Evolutionary conservation across 1,284 basidiomycete species (phyloP), one percentile per base, ranked within the genome.

Genomic region (Cutaneotrichosporon arboriforme): DNA sequence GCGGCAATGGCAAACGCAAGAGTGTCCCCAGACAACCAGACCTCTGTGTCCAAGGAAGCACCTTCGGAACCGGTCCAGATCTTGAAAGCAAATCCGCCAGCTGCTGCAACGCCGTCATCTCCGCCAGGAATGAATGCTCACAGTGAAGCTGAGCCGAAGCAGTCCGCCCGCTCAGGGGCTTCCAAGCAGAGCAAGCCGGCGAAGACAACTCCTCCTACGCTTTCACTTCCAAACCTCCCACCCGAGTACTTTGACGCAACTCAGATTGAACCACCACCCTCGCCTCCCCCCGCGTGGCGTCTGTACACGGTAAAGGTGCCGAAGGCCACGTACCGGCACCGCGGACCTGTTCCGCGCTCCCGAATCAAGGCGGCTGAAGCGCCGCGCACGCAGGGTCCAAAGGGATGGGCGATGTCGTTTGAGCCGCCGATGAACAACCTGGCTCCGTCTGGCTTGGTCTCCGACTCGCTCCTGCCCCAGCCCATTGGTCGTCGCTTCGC

Each of bases 321-420:
- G 8, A 64, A 80, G 76, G 49, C 75, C 63, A 49, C 64, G 9
- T 36, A 43, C 8, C 39, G 55, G 20, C 20, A 53, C 58, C 48
- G 60, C 53, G 49, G 54, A 31, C 26, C 63, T 58, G 59, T 65
- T 13, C 55, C 64, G 20, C 48, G 52, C 5, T 49, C 40, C 26
- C 63, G 59, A 12, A 48, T 55, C n/a, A 47, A 47, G 23, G 51
- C 49, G 17, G 54, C 56, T 15, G 61, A 68, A 18, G 50, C 42
- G 7, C 49, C 54, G 7, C 43, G 49, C 17, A 18, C 51, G 1
- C 34, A 39, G 8, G 75, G 73, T n/a, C 68, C 81, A 8, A 81
- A 81, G 38, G 81, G 83, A 67, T 87, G 90, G 59, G 78, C 84
- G 14, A 76, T 88, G 53, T 84, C 86, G 4, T 90, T 86, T 76